Conservation (phyloP, 2,329 filamentous ascomycete species). For the Septoria linicola region DNA sequence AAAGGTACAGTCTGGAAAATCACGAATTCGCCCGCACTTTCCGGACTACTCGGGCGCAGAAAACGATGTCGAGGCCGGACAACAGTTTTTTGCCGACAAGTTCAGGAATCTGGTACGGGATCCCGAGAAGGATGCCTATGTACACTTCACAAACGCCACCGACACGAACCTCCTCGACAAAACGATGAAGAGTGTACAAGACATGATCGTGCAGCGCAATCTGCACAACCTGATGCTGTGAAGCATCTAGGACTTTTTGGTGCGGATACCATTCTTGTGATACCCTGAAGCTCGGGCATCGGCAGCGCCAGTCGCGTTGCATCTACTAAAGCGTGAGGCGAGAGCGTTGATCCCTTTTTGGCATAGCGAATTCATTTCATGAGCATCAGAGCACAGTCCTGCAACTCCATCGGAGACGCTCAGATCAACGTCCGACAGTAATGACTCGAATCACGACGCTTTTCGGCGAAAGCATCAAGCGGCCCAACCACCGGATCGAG, state of each 20-base stretch:
- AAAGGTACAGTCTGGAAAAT: constrained; percentile 48
- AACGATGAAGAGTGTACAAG: constrained; percentile 53
- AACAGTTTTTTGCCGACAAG: constrained; percentile 53
- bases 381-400: constrained; percentile 1
- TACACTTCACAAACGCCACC: constrained; percentile 54
- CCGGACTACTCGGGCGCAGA: constrained; percentile 49
- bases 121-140: constrained; percentile 53
- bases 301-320: constrained; percentile 4
- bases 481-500: too few species aligned
- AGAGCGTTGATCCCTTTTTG: neutral
- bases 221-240: constrained; percentile 50
- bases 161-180: constrained; percentile 53
- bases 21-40: constrained; percentile 51
- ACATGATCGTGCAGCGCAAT: constrained; percentile 56
- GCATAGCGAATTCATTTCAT: constrained; percentile 15
- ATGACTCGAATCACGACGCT: neutral
- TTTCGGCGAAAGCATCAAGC: too few species aligned
- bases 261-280: constrained; percentile 15
- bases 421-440: constrained; percentile 4
- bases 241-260: constrained; percentile 16
- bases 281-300: constrained; percentile 13
- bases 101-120: constrained; percentile 52
- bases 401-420: neutral
- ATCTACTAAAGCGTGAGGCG: constrained; percentile 2
- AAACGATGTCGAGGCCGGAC: constrained; percentile 49